phyloP scores from a whole-genome alignment of 257 asterid species.

The Scutellaria galericulata region DNA sequence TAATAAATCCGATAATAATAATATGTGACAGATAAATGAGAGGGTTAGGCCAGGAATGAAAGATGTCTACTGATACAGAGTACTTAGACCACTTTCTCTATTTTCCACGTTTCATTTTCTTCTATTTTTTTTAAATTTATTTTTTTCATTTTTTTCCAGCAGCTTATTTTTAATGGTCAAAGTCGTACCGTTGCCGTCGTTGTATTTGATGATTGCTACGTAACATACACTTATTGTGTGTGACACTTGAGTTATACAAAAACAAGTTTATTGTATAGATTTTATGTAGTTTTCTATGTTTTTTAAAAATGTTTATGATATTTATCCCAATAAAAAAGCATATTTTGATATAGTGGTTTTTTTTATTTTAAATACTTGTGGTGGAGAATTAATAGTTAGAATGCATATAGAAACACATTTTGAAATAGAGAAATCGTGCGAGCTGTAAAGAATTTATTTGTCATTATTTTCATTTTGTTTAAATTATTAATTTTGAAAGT shows the following conservation, averaged over 20 bases:
- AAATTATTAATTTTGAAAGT: no score
- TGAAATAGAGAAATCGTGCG: no score
- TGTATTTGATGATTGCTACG: background rate
- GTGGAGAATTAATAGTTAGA: no score
- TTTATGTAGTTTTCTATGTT: no score
- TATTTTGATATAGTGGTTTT: no score
- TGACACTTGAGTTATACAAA: background rate
- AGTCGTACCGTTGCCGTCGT: slow-evolving; percentile 28
- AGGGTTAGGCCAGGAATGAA: slow-evolving; percentile 54
- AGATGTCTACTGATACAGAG: slow-evolving; percentile 61
- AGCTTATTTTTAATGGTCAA: slow-evolving; percentile 45
- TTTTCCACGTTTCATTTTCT: slow-evolving; percentile 42
- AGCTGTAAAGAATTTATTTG: no score
- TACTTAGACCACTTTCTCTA: slow-evolving; percentile 43
- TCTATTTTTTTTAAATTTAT: background rate
- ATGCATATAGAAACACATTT: no score
- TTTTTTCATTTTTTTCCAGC: slow-evolving; percentile 21
- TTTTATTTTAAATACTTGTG: no score
- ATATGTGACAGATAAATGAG: background rate
- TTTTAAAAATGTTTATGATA: no score
- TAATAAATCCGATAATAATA: background rate
- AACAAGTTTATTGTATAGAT: background rate
- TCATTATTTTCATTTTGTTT: no score
- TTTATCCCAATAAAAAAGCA: no score
- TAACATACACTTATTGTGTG: background rate